phyloP scores from a whole-genome alignment of 2,329 filamentous ascomycete genomes.

The Rutstroemia sydowiana region DNA sequence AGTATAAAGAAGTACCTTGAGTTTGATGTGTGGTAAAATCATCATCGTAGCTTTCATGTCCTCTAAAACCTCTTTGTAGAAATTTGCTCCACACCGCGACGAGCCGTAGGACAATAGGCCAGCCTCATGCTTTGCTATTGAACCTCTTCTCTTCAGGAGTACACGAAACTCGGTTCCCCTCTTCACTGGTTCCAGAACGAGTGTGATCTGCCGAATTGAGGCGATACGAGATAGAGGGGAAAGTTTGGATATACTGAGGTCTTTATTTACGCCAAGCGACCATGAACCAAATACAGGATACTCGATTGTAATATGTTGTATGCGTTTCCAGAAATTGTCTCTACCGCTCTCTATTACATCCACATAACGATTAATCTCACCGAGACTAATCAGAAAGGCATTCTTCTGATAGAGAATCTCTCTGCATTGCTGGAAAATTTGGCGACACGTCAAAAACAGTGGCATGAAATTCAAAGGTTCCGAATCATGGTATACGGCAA shows the following conservation, averaged over 20 bases:
- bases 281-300: too few species aligned
- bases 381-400: neutral
- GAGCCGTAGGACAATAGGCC: too few species aligned
- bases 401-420: neutral
- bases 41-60: neutral
- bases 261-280: too few species aligned
- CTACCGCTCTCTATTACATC: neutral
- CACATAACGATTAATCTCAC: neutral
- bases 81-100: too few species aligned
- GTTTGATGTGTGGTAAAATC: neutral
- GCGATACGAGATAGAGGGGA: too few species aligned
- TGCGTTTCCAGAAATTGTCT: neutral
- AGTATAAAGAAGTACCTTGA: neutral
- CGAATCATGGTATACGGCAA: neutral
- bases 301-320: neutral
- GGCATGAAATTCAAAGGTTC: neutral
- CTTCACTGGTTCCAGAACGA: too few species aligned
- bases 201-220: too few species aligned
- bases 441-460: neutral
- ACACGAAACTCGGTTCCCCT: too few species aligned
- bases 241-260: too few species aligned
- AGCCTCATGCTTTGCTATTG: too few species aligned
- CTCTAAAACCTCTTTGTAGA: neutral
- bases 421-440: neutral
- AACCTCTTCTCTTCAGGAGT: too few species aligned